A percentile compares a stretch with the other conserved stretches of the same genome.
Evolutionary conservation across 352 stramenopile species (phyloP).

Genomic region (Globisporangium paddicum): DNA sequence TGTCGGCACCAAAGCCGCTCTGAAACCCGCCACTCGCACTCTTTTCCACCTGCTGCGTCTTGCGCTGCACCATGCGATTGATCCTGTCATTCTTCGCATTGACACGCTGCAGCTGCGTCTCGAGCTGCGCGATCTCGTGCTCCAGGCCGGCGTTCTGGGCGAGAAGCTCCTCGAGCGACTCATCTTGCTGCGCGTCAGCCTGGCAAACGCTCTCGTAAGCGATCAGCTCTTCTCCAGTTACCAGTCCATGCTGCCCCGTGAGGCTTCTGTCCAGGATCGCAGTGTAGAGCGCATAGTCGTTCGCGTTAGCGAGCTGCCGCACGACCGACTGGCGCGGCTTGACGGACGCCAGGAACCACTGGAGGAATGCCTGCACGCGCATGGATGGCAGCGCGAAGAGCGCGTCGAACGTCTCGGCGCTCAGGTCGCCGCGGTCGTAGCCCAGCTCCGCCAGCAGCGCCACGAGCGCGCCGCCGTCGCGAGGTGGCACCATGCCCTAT

Average conservation of each 20-base stretch:
- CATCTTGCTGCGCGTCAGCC: conserved; percentile 12
- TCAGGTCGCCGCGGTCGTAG: conserved; percentile 27
- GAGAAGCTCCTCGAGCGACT: conserved; percentile 25
- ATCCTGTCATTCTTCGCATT: conserved; percentile 25
- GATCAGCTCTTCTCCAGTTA: conserved; percentile 18
- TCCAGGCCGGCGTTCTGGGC: conserved; percentile 19
- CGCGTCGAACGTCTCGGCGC: conserved; percentile 26
- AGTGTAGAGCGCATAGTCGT: conserved; percentile 28
- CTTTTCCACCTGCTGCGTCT: conserved; percentile 5
- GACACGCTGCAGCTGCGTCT: conserved; percentile 20
- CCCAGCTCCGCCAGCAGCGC: conserved; percentile 31
- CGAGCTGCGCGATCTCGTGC: conserved; percentile 23
- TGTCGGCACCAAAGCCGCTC: conserved; percentile 5
- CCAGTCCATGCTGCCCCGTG: conserved; percentile 1
- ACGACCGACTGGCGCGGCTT: conserved; percentile 25
- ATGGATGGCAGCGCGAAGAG: conserved; percentile 36
- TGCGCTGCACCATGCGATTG: conserved; percentile 21
- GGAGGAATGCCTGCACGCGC: conserved; percentile 39
- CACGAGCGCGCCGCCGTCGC: conserved; percentile 22
- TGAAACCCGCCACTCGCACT: conserved; percentile 4
- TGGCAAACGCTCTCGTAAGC: conserved; percentile 16
- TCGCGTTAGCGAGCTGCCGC: conserved; percentile 12
- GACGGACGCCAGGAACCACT: conserved; percentile 32
- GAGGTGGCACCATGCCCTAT: neutral
- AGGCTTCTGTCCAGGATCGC: conserved; percentile 13